phyloP scores from a whole-genome alignment of 2,329 filamentous ascomycete species.

The Trichoderma atroviride region DNA sequence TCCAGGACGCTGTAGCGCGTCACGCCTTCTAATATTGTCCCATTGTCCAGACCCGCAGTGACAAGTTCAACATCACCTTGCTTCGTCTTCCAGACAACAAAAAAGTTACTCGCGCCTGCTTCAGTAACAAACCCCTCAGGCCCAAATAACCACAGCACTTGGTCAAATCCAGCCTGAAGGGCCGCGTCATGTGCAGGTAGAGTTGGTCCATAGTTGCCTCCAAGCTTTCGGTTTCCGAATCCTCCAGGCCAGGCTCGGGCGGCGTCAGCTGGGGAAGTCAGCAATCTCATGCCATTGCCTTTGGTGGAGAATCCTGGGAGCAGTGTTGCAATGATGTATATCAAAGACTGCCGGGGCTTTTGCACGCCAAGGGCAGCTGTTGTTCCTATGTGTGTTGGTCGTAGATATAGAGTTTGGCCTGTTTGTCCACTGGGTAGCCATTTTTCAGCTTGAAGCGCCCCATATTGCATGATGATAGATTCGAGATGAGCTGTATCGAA shows the following conservation, averaged over 20 bases:
- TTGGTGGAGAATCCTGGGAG: conserved; percentile 59
- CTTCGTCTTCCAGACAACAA: conserved; percentile 70
- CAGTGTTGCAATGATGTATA: conserved; percentile 73
- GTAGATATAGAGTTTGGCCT: conserved; percentile 78
- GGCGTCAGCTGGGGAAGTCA: conserved; percentile 78
- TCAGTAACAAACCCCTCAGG: conserved; percentile 78
- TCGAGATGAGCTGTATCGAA: conserved; percentile 73
- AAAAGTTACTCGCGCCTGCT: conserved; percentile 90
- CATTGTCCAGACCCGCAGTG: conserved; percentile 79
- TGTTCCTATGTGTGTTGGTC: conserved; percentile 84
- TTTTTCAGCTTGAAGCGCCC: conserved; percentile 71
- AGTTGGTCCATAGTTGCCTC: conserved; percentile 90
- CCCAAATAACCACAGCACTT: conserved; percentile 91
- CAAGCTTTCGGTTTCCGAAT: conserved; percentile 88
- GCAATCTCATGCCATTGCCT: conserved; percentile 66
- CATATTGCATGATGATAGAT: conserved; percentile 70
- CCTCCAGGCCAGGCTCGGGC: conserved; percentile 91
- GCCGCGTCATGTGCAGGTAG: conserved; percentile 79
- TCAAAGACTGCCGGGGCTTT: conserved; percentile 74
- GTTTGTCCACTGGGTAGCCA: conserved; percentile 74
- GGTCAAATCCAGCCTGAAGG: conserved; percentile 71
- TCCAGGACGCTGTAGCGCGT: conserved; percentile 64
- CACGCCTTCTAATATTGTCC: conserved; percentile 83
- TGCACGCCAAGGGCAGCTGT: conserved; percentile 79
- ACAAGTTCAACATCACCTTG: conserved; percentile 64